phyloP scores from a whole-genome alignment of 1,284 basidiomycete genomes.

The Lignosus rhinocerotis region DNA sequence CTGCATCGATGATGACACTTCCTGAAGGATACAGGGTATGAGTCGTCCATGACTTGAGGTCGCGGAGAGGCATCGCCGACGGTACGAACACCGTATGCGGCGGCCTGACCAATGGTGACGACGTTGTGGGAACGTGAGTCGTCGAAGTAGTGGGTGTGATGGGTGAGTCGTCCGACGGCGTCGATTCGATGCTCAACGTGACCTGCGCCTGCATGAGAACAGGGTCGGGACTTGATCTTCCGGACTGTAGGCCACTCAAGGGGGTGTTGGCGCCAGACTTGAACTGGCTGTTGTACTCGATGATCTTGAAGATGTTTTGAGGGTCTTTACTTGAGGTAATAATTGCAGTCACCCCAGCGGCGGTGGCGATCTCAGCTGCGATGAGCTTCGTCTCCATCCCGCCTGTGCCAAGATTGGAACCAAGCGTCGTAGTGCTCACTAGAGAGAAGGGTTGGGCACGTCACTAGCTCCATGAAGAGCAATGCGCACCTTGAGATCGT shows the following conservation, averaged over 20 bases:
- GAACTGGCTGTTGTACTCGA: constrained; percentile 65
- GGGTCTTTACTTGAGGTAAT: constrained; percentile 86
- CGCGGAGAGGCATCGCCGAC: constrained; percentile 73
- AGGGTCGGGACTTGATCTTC: constrained; percentile 40
- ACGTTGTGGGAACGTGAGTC: background rate
- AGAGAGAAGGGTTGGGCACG: constrained; percentile 2
- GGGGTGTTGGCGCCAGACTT: constrained; percentile 36
- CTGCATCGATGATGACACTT: constrained; percentile 84
- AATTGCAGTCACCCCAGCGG: constrained; percentile 93
- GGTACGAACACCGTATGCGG: constrained; percentile 90
- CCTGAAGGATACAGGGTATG: constrained; percentile 92
- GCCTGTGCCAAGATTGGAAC: constrained; percentile 92
- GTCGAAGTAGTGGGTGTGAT: constrained; percentile 13
- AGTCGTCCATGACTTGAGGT: constrained; percentile 94
- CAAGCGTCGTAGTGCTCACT: constrained; percentile 92
- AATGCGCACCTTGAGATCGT: constrained; percentile 69
- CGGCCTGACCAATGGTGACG: constrained; percentile 43
- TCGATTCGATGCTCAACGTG: constrained; percentile 8
- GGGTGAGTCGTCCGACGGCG: constrained; percentile 11
- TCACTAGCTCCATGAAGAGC: no score
- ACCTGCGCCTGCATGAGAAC: background rate
- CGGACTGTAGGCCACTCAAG: constrained; percentile 33
- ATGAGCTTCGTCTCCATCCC: constrained; percentile 99
- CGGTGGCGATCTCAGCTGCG: constrained; percentile 95
- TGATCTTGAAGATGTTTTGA: constrained; percentile 78